phyloP scores from a whole-genome alignment of 192 early-diverging fungal genomes.

The Backusella morwellensis region DNA sequence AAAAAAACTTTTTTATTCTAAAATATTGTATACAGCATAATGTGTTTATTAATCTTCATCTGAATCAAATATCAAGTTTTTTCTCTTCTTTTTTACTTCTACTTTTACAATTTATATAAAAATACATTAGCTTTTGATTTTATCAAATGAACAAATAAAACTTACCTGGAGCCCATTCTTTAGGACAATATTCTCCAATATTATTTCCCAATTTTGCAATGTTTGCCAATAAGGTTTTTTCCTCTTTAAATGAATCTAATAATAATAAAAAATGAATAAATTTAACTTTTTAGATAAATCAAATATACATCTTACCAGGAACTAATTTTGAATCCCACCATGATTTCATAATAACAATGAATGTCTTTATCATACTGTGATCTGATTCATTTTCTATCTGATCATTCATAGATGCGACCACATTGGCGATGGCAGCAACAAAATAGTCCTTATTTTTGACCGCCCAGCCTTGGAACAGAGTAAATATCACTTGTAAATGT shows the following conservation, averaged over 20 bases:
- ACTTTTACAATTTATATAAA: not conserved
- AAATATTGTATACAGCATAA: not conserved
- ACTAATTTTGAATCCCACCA: constrained; percentile 4
- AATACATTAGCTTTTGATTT: not conserved
- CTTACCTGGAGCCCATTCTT: constrained; percentile 17
- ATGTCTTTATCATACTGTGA: not conserved
- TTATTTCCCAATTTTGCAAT: not conserved
- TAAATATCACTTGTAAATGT: not conserved
- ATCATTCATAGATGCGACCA: not conserved
- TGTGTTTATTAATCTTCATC: not conserved
- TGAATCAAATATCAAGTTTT: not conserved
- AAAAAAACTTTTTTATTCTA: too few species aligned
- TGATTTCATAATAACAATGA: not conserved
- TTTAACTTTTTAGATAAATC: not conserved
- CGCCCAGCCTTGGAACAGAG: constrained; percentile 3
- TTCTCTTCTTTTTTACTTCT: not conserved
- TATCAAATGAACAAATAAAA: not conserved
- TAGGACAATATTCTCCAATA: constrained; percentile 6
- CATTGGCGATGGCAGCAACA: not conserved
- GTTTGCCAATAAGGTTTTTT: not conserved
- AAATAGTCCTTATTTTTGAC: not conserved
- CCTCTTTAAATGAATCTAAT: constrained; percentile 7
- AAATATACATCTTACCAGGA: not conserved
- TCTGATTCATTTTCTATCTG: not conserved
- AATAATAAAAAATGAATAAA: not conserved